These are phyloP conservation scores for Exophiala mesophila DNA, from an alignment of 2,329 filamentous ascomycete genomes.

Conservation along the genomic window DNA sequence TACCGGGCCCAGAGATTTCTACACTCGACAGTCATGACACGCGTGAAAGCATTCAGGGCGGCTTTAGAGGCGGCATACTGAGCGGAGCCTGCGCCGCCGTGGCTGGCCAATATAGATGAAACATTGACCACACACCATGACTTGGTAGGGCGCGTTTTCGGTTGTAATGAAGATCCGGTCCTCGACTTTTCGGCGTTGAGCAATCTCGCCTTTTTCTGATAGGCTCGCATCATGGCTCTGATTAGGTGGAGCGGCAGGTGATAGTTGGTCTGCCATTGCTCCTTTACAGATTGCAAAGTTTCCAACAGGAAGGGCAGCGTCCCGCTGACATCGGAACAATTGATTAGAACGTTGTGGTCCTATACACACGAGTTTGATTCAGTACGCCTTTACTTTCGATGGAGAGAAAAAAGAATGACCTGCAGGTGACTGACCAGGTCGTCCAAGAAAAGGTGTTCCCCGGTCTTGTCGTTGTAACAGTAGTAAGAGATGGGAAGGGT, in stretches of 20 bases:
- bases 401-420: too few relatives aligned
- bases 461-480: too few relatives aligned
- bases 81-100: conserved; percentile 64
- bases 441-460: too few relatives aligned
- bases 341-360: conserved; percentile 62
- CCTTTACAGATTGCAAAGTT: too few relatives aligned
- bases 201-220: conserved; percentile 3
- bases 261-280: conserved; percentile 70
- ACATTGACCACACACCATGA: conserved; percentile 69
- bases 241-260: conserved; percentile 40
- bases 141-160: conserved; percentile 55
- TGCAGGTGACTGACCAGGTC: too few relatives aligned
- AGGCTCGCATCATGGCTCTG: conserved; percentile 32
- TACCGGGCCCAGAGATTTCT: conserved; percentile 53
- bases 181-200: not conserved
- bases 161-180: not conserved
- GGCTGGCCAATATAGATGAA: conserved; percentile 66
- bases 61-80: conserved; percentile 78
- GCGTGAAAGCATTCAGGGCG: conserved; percentile 61
- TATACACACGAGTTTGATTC: not conserved
- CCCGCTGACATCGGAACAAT: conserved; percentile 72
- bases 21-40: conserved; percentile 34
- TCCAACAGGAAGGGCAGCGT: conserved; percentile 58
- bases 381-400: too few relatives aligned
- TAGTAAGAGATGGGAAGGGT: too few relatives aligned